Base-by-base conservation (phyloP, 106 monocot genomes). In the Allium sativum region DNA sequence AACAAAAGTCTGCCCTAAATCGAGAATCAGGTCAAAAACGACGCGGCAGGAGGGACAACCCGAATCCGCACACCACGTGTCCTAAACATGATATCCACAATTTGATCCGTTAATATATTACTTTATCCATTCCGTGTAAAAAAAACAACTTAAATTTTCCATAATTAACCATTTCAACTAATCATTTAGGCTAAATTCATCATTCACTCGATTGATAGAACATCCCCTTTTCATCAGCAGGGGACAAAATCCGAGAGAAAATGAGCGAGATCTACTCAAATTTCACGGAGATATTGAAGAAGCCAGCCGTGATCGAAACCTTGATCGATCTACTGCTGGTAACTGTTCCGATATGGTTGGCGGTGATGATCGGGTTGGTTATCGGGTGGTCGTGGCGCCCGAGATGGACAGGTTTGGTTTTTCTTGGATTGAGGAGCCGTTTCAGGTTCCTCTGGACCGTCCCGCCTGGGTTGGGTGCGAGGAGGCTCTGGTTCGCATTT, bases 371-470 rank as follows among this genome's bases (percentile, higher is more conserved):
- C 68, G 95, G 95, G 11, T 59, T 95, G 43, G 83, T 81, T 47
- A 87, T 95, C 67, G 95, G 95, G 15, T 95, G 95, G 95, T 84
- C 95, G 17, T 95, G 95, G 90, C 58, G 87, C 48, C 95, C 95
- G 63, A 71, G 95, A 21, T 95, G 95, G 95, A 87, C 95, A 51
- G 95, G 95, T 40, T 73, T 95, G n/a, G 43, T 95, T n/a, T 90
- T 79, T 63, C 72, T 90, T 12, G 95, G 95, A 10, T 64, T 95
- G 7, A 73, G 95, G 59, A 72, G 84, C 73, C 73, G 74, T 65
- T 58, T 87, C 44, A 67, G 86, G 52, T 73, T 81, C 61, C 6
- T 74, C 6, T 93, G 84, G 80, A 72, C 88, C 18, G 74, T 68
- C 18, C 86, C 95, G 46, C 83, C 86, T 51, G 90, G 86, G 40